A percentile compares a stretch with the other conserved stretches of the same genome.
Conservation (phyloP, 768 basidiomycete species). For the Exsudoporus frostii region DNA sequence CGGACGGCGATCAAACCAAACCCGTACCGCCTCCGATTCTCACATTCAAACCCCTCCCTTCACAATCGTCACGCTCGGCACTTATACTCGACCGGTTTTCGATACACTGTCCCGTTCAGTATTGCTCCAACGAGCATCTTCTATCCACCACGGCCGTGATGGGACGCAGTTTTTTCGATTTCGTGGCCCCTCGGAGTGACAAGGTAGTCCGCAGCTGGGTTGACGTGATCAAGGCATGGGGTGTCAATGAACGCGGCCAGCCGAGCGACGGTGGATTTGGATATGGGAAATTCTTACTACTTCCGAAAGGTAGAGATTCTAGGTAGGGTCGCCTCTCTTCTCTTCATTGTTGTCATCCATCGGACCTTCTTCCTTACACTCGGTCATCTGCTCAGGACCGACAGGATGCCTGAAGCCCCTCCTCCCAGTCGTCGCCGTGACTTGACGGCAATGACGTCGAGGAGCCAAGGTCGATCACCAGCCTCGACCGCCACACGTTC, state of each 20-base stretch:
- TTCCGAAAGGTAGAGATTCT: slow-evolving; percentile 59
- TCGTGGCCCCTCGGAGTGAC: slow-evolving; percentile 64
- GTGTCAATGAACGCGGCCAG: slow-evolving; percentile 79
- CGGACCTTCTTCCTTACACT: background rate
- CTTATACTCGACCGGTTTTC: slow-evolving; percentile 80
- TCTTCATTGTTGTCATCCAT: background rate
- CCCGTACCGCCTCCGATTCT: slow-evolving; percentile 29
- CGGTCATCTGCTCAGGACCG: slow-evolving; percentile 16
- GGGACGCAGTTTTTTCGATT: slow-evolving; percentile 72
- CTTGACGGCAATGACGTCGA: slow-evolving; percentile 16
- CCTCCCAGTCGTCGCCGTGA: slow-evolving; percentile 32
- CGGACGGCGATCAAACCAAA: slow-evolving; percentile 4
- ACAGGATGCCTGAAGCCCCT: slow-evolving; percentile 25
- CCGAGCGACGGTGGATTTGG: slow-evolving; percentile 85
- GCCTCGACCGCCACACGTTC: background rate
- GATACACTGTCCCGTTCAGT: slow-evolving; percentile 57
- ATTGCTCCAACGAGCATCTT: slow-evolving; percentile 73
- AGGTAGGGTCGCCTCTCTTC: slow-evolving; percentile 30
- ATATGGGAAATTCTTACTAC: slow-evolving; percentile 65
- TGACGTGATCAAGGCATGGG: slow-evolving; percentile 76
- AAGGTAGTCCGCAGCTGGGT: slow-evolving; percentile 68
- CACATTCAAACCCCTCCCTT: slow-evolving; percentile 60
- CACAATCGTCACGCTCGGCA: slow-evolving; percentile 72
- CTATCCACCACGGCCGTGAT: slow-evolving; percentile 56
- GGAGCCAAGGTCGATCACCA: slow-evolving; percentile 12